Percentiles rank a stretch among this genome's conserved stretches.
Evolutionary conservation across 2,329 filamentous ascomycete genomes (phyloP).

Genomic region (Xylaria sp.): DNA sequence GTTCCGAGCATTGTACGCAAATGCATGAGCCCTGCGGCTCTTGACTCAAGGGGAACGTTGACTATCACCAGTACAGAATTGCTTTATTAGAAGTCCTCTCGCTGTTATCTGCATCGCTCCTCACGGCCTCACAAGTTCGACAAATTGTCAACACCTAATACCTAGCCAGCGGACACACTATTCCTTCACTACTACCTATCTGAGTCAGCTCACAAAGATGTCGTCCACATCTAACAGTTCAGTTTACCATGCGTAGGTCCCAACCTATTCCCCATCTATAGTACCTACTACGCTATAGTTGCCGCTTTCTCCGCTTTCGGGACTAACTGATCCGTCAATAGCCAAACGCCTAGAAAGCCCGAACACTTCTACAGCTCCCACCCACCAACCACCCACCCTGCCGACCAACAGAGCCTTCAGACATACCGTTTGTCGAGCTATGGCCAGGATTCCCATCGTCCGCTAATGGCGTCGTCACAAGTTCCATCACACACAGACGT

Average conservation of each 20-base stretch:
- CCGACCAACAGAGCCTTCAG: constrained; percentile 20
- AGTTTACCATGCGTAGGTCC: constrained; percentile 22
- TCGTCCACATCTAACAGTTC: constrained; percentile 20
- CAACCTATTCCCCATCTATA: background rate
- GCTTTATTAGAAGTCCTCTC: constrained; percentile 1
- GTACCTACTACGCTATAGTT: background rate
- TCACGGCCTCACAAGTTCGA: background rate
- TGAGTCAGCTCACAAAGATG: constrained; percentile 12
- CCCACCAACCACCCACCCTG: constrained; percentile 22
- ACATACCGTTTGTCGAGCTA: constrained; percentile 27
- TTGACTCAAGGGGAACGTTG: background rate
- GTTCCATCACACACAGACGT: constrained; percentile 14
- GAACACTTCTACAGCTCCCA: constrained; percentile 26
- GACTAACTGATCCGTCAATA: constrained; percentile 2
- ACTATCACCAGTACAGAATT: background rate
- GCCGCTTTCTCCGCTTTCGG: background rate
- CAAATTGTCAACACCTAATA: background rate
- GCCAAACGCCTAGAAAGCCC: constrained; percentile 17
- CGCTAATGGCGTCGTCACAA: constrained; percentile 19
- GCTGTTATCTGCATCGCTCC: background rate
- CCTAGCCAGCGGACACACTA: background rate
- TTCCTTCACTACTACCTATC: background rate
- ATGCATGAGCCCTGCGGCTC: background rate
- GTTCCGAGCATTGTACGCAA: background rate
- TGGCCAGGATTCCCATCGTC: constrained; percentile 18